A percentile compares a stretch with the other conserved stretches of the same genome.
Evolutionary conservation across 441 rosid species (phyloP).

Genomic region (Jatropha multifida): DNA sequence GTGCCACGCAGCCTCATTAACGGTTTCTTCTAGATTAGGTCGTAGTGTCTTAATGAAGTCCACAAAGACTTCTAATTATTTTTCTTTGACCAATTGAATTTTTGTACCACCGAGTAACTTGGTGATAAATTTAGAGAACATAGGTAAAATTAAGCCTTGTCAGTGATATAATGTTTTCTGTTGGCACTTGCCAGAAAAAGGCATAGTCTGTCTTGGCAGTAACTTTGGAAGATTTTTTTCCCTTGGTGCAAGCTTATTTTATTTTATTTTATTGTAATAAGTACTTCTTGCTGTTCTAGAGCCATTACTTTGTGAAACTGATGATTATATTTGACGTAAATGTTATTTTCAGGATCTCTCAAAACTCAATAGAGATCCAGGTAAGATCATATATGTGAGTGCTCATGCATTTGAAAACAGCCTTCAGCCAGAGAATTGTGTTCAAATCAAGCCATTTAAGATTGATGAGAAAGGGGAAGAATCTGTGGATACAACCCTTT

Average conservation of each 20-base stretch:
- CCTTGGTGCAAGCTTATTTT: not conserved
- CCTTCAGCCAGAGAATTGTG: constrained; percentile 88
- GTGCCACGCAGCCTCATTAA: too few species aligned
- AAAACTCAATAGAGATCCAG: constrained; percentile 87
- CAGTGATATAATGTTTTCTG: not conserved
- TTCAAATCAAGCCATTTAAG: constrained; percentile 77
- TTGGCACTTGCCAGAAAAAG: not conserved
- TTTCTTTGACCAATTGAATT: too few species aligned
- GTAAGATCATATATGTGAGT: constrained; percentile 74
- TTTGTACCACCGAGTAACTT: too few species aligned
- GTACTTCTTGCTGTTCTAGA: not conserved
- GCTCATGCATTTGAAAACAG: constrained; percentile 69
- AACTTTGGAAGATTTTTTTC: not conserved
- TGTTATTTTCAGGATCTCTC: constrained; percentile 74
- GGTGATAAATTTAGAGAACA: too few species aligned
- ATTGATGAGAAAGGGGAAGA: constrained; percentile 40
- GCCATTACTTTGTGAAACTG: constrained; percentile 8
- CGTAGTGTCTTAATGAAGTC: too few species aligned
- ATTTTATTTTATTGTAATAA: not conserved
- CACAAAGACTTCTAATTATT: too few species aligned
- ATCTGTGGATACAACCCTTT: constrained; percentile 68
- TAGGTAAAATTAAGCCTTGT: too few species aligned
- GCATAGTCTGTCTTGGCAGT: not conserved
- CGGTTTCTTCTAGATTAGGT: too few species aligned
- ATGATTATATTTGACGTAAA: constrained; percentile 5